Conservation (phyloP, 139 green algal genomes). For the Spirogloea muscicola region DNA sequence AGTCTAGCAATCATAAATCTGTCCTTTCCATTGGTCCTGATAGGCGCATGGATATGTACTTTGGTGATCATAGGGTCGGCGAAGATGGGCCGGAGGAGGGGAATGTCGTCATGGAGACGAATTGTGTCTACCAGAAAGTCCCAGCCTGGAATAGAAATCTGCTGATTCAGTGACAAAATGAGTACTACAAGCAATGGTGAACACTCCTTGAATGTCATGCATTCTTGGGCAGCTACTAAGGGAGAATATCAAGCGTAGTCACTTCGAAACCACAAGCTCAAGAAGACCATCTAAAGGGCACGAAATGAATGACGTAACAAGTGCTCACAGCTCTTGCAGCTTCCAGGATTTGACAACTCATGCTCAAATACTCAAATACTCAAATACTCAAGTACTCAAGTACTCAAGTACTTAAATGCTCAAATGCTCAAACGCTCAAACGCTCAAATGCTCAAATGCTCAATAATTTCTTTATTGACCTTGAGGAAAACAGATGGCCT, state of each 20-base stretch:
- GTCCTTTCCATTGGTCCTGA: no score
- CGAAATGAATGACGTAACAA: neutral
- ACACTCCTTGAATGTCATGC: neutral
- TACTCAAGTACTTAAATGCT: neutral
- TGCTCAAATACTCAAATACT: neutral
- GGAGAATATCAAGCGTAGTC: no score
- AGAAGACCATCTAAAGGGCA: neutral
- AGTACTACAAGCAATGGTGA: neutral
- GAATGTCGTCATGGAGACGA: constrained; percentile 31
- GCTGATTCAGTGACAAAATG: neutral
- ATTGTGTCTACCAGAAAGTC: constrained; percentile 24
- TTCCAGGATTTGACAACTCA: neutral
- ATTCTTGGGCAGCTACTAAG: no score
- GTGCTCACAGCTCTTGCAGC: neutral
- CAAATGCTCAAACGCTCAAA: neutral
- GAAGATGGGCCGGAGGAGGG: constrained; percentile 22
- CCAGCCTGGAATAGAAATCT: neutral
- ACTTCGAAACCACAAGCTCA: neutral
- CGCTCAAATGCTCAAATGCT: neutral
- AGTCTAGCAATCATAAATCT: no score
- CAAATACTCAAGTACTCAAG: neutral
- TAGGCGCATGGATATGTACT: no score
- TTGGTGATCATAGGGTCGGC: constrained; percentile 23
- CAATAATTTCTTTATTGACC: neutral
- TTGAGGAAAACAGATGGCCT: neutral